Conservation (phyloP, 345 rosid genomes). For the Cardamine resedifolia region DNA sequence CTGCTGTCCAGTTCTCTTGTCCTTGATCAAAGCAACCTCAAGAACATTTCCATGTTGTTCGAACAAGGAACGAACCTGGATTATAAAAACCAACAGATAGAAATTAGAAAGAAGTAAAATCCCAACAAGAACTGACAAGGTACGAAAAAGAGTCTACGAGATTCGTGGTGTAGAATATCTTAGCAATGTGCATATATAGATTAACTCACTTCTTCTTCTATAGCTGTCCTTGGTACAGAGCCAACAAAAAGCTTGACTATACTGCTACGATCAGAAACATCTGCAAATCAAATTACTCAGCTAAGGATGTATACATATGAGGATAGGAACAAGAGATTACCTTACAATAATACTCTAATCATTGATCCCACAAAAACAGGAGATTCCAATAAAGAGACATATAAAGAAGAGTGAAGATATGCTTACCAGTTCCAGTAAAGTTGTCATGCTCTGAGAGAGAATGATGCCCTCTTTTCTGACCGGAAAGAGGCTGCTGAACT, state of each 20-base stretch:
- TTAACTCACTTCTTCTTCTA: conserved; percentile 81
- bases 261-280: conserved; percentile 42
- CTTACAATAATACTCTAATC: background rate
- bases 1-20: conserved; percentile 94
- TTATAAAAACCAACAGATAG: conserved; percentile 27
- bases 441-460: conserved; percentile 46
- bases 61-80: conserved; percentile 80
- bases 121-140: background rate
- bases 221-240: conserved; percentile 86
- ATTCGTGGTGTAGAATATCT: background rate
- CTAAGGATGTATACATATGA: conserved; percentile 1
- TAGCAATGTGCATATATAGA: background rate
- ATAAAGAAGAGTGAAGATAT: conserved; percentile 5
- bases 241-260: conserved; percentile 96
- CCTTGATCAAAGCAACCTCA: conserved; percentile 95
- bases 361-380: background rate
- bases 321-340: background rate
- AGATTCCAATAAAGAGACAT: background rate
- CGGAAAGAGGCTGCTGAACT: conserved; percentile 40
- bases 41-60: conserved; percentile 85
- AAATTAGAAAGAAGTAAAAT: conserved; percentile 3
- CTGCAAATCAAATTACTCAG: conserved; percentile 24
- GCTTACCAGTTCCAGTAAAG: conserved; percentile 47
- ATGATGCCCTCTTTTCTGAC: conserved; percentile 68
- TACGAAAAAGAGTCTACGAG: background rate